These are phyloP conservation scores for Populus tomentosa DNA, from an alignment of 441 rosid genomes.

Conservation along the genomic window DNA sequence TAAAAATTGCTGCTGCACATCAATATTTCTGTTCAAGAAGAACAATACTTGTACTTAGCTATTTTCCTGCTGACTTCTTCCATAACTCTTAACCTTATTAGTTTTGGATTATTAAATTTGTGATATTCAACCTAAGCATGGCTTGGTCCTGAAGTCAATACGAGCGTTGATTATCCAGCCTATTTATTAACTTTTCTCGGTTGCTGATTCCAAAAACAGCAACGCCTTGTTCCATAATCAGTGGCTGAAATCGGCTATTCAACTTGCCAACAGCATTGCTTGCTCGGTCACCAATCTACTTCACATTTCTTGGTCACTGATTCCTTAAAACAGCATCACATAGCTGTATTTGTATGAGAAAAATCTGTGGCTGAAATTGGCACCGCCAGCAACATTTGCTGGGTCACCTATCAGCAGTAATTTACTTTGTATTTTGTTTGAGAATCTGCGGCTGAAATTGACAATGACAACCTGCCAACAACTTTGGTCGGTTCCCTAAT, in stretches of 20 bases:
- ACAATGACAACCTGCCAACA: background rate
- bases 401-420: background rate
- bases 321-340: background rate
- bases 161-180: background rate
- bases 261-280: background rate
- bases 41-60: background rate
- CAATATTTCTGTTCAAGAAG: background rate
- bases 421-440: background rate
- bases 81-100: background rate
- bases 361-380: background rate
- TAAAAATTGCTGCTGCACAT: background rate
- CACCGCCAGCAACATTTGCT: background rate
- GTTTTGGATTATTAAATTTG: background rate
- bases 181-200: background rate
- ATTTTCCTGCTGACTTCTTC: background rate
- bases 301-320: background rate
- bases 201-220: background rate
- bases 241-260: background rate
- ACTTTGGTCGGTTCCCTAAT: background rate
- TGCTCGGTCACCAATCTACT: background rate
- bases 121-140: background rate
- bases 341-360: background rate
- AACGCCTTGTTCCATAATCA: background rate
- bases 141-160: background rate
- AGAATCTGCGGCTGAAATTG: background rate